Base-by-base conservation (phyloP, 2,329 filamentous ascomycete species). In the Colletotrichum orchidophilum region DNA sequence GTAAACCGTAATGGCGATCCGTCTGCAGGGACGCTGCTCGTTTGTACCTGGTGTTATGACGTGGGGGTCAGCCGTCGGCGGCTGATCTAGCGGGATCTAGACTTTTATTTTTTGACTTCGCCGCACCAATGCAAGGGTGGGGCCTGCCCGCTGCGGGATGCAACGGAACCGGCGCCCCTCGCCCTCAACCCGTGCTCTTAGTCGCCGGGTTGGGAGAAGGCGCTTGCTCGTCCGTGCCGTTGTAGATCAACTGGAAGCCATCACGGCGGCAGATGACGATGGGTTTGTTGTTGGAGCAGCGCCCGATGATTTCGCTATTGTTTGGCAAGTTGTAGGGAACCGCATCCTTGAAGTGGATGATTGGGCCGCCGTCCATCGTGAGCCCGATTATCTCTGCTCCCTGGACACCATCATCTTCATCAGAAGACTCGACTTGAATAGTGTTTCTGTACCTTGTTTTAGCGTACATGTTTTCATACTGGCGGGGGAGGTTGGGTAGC, bases 341-440 rank as follows among this genome's bases (percentile, higher is more conserved):
- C 0, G 81, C 75, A n/a, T 81, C 76, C 42, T 75, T 77, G 68
- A 86, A 84, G 21, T 81, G 81, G n/a, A 87, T 75, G 61, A 87
- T 86, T 3, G 84, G 84, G 3, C 82, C 83, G 15, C 85, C 85
- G 5, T 83, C 80, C 11, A 84, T 77, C 1, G 83, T 84, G 74
- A 85, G 84, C 49, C 85, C 85, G 53, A 87, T 78, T 4, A 86
- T 80, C 29, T 82, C 75, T 60, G 77, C 78, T 39, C 73, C 63
- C 67, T 74, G 75, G 33, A 68, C 76, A 54, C 75, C 81, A 6
- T 78, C 76, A 27, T 77, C 73, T 1, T 80, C 78, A 7, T 78
- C 61, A 73, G 79, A 58, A 77, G 77, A 54, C 58, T 75, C 58
- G 63, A 58, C 63, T 54, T 73, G 26, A 42, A 83, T 81, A 3